These are phyloP conservation scores for Chimonanthus praecox DNA, from an alignment of 164 flowering plant genomes.

Conservation along the genomic window DNA sequence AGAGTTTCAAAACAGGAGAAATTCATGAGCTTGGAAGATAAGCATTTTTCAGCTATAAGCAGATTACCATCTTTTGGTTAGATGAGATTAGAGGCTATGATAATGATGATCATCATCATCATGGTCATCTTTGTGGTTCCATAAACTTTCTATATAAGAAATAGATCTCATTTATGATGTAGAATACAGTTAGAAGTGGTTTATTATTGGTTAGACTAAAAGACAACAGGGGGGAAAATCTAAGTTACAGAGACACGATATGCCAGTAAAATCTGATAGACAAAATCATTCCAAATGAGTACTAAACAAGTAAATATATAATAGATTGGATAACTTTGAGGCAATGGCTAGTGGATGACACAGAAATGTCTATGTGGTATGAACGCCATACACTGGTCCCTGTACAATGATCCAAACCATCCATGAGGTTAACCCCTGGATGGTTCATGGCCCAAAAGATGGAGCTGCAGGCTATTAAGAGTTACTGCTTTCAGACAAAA, in stretches of 20 bases:
- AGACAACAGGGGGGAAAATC: not conserved
- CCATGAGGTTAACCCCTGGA: not conserved
- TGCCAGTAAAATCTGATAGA: no score
- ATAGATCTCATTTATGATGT: not conserved
- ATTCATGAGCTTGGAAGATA: no score
- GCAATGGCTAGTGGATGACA: not conserved
- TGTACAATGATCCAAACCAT: not conserved
- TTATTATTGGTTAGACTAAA: no score
- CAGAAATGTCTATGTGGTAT: not conserved
- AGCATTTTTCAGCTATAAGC: not conserved
- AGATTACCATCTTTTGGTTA: not conserved
- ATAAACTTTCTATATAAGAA: not conserved
- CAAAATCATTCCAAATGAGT: no score
- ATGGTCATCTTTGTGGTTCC: not conserved
- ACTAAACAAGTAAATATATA: no score
- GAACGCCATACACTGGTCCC: not conserved
- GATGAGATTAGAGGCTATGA: no score
- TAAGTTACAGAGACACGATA: no score
- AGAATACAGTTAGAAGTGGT: not conserved
- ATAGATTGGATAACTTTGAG: no score
- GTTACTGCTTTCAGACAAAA: not conserved
- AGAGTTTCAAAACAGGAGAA: slow-evolving; percentile 3
- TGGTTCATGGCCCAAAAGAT: not conserved
- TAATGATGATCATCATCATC: no score
- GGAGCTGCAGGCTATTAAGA: not conserved